These are phyloP conservation scores for Rhazya stricta DNA, from an alignment of 257 asterid species.

Conservation along the genomic window DNA sequence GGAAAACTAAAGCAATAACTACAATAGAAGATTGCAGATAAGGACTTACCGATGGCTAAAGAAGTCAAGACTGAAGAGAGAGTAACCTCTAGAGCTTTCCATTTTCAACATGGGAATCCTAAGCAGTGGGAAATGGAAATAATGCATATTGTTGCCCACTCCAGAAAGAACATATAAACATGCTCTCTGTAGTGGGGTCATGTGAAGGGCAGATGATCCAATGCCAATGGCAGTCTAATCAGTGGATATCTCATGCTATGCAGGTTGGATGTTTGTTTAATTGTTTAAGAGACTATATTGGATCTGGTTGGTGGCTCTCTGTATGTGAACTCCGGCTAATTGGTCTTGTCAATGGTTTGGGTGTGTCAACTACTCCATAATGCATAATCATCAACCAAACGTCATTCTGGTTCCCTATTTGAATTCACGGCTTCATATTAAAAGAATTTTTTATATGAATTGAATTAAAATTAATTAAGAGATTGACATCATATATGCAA, in stretches of 20 bases:
- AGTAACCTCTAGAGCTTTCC: not conserved
- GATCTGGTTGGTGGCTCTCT: not conserved
- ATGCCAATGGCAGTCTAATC: not conserved
- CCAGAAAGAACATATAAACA: not conserved
- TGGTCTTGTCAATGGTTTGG: slow-evolving; percentile 20
- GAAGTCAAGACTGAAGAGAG: not conserved
- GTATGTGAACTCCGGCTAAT: not conserved
- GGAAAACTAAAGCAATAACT: not conserved
- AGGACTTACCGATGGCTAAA: not conserved
- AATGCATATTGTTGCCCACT: slow-evolving; percentile 11
- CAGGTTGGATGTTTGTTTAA: slow-evolving; percentile 5
- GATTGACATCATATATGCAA: too few relatives aligned
- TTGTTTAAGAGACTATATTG: slow-evolving; percentile 3
- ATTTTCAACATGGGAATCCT: slow-evolving; percentile 19
- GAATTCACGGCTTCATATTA: too few relatives aligned
- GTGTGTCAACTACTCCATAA: slow-evolving; percentile 22
- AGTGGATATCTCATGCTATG: slow-evolving; percentile 8
- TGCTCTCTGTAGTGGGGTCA: slow-evolving; percentile 2
- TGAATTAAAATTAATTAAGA: too few relatives aligned
- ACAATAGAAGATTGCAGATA: not conserved
- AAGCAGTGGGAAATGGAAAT: not conserved
- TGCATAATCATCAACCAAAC: not conserved
- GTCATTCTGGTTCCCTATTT: not conserved
- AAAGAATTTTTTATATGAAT: too few relatives aligned
- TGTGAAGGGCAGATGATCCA: slow-evolving; percentile 11